A percentile compares a stretch with the other conserved stretches of the same genome.
Evolutionary conservation across 306 rosid species (phyloP).

Genomic region (peach (Prunus persica)): DNA sequence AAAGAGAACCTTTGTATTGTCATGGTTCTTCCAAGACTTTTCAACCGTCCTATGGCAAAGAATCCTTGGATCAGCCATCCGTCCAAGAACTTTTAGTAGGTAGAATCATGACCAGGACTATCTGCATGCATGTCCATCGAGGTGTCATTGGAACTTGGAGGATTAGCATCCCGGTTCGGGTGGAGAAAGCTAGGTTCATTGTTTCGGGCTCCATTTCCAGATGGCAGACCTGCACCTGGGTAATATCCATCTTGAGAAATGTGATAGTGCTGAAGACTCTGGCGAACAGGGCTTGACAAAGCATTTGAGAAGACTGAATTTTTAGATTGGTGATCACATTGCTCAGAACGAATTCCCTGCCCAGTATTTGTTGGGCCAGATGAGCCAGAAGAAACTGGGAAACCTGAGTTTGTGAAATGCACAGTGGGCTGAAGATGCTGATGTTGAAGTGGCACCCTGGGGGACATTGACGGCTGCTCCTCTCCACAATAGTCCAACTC

Average conservation of each 20-base stretch:
- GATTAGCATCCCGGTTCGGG: slow-evolving; percentile 52
- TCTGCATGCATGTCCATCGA: slow-evolving; percentile 92
- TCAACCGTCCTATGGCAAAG: slow-evolving; percentile 9
- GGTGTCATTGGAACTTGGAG: slow-evolving; percentile 61
- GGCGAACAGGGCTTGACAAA: slow-evolving; percentile 74
- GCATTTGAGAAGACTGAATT: slow-evolving; percentile 79
- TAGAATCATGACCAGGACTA: slow-evolving; percentile 37
- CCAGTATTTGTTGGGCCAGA: slow-evolving; percentile 41
- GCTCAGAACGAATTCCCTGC: slow-evolving; percentile 62
- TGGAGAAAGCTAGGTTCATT: slow-evolving; percentile 44
- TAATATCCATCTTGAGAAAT: slow-evolving; percentile 28
- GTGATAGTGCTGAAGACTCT: slow-evolving; percentile 76
- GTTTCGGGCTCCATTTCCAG: slow-evolving; percentile 54
- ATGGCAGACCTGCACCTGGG: slow-evolving; percentile 38
- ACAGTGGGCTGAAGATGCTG: slow-evolving; percentile 56
- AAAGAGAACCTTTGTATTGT: slow-evolving; percentile 26
- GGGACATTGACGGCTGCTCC: slow-evolving; percentile 79
- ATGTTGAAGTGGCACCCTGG: slow-evolving; percentile 52
- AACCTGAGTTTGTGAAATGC: slow-evolving; percentile 47
- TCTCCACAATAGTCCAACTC: slow-evolving; percentile 78
- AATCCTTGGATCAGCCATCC: slow-evolving; percentile 10
- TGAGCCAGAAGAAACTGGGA: slow-evolving; percentile 52
- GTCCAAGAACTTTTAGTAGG: slow-evolving; percentile 19
- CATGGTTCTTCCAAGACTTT: slow-evolving; percentile 29
- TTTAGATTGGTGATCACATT: slow-evolving; percentile 64